Evolutionary conservation across 768 basidiomycete genomes (phyloP).

Genomic region (Guyanaporus albipodus): DNA sequence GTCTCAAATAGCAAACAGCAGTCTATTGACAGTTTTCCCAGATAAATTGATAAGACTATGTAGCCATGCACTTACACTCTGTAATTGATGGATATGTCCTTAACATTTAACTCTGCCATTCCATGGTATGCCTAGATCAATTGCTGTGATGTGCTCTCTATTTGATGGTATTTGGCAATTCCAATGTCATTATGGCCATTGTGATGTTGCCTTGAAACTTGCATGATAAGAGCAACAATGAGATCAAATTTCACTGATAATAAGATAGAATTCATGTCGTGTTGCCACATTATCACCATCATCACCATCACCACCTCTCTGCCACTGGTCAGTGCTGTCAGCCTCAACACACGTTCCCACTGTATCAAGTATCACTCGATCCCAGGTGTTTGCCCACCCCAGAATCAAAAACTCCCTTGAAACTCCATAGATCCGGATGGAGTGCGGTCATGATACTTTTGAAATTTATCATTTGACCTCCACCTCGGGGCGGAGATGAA

Average conservation of each 20-base stretch:
- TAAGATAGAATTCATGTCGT: conserved; percentile 5
- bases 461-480: conserved; percentile 8
- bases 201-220: conserved; percentile 25
- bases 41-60: no score
- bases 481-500: conserved; percentile 18
- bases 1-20: no score
- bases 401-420: conserved; percentile 6
- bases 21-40: no score
- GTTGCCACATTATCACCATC: no score
- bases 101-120: no score
- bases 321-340: conserved; percentile 3
- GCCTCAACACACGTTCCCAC: conserved; percentile 12
- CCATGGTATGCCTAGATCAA: no score
- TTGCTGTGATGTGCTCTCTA: no score
- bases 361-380: conserved; percentile 13
- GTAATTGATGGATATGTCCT: no score
- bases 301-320: conserved; percentile 6
- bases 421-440: no score
- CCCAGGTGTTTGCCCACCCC: conserved; percentile 1
- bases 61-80: no score
- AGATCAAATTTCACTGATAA: conserved; percentile 21
- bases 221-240: conserved; percentile 15
- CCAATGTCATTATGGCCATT: no score
- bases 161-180: no score
- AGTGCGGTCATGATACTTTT: conserved; percentile 8